Evolutionary conservation across 495 filamentous ascomycete genomes (phyloP).

Genomic region (Aspergillus biplanus): DNA sequence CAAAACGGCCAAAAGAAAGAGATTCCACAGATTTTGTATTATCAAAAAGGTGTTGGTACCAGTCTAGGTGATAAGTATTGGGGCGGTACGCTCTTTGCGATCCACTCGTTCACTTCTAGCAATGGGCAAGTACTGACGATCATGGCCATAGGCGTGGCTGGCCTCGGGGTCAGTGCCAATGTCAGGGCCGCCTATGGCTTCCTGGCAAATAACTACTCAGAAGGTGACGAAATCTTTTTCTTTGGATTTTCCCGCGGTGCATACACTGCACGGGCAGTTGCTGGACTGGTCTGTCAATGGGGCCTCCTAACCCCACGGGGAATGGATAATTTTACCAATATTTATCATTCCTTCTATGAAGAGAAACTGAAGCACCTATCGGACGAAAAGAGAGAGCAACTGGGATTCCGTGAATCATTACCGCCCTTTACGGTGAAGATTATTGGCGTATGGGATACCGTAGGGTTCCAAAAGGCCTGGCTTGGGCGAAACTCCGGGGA

Average conservation of each 20-base stretch:
- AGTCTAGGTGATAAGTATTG: constrained; percentile 28
- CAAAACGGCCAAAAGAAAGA: constrained; percentile 28
- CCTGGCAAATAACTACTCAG: constrained; percentile 51
- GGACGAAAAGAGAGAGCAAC: constrained; percentile 19
- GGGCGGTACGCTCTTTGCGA: constrained; percentile 15
- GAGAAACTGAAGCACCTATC: constrained; percentile 30
- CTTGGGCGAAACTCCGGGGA: constrained; percentile 27
- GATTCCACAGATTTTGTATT: constrained; percentile 55
- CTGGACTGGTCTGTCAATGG: constrained; percentile 55
- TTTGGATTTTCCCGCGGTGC: constrained; percentile 65
- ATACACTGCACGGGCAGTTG: constrained; percentile 59
- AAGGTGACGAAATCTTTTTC: constrained; percentile 61
- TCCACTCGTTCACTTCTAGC: neutral
- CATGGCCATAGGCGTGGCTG: constrained; percentile 30
- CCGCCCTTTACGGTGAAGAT: constrained; percentile 47
- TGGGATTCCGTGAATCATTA: constrained; percentile 25
- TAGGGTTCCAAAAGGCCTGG: constrained; percentile 48
- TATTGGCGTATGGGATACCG: constrained; percentile 66
- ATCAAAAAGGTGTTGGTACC: constrained; percentile 59
- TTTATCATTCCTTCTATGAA: constrained; percentile 54
- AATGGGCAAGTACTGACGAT: constrained; percentile 1
- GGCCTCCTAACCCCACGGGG: constrained; percentile 49
- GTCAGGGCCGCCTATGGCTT: constrained; percentile 55
- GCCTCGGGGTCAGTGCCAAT: constrained; percentile 48
- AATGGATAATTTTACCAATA: constrained; percentile 46